Base-by-base conservation (phyloP, 345 rosid species). In the Euclidium syriacum region DNA sequence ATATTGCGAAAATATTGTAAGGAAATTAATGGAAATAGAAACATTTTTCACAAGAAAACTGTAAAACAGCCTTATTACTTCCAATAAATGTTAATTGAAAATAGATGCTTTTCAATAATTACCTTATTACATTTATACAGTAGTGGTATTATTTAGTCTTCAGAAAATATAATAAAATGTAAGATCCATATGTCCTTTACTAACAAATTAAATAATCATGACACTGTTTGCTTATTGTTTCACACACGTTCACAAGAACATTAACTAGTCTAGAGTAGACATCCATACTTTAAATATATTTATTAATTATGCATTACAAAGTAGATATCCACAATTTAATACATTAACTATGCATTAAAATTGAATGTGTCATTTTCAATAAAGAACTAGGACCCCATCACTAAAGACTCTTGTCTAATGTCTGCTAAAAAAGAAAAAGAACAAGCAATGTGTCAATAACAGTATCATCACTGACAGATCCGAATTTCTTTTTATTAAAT, bases 341-440 rank as follows among this genome's bases (percentile, higher is more conserved):
- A 5, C n/a, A 2, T 39, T 20, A 14, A 44, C 14, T 34, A 3
- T 61, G 60, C 25, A 14, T 39, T 30, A 41, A 33, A 33, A 7
- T 23, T 43, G 27, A 0, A 8, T 34, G 12, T 10, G 52, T 41
- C 25, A 4, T 57, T 67, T 15, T 58, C 46, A 58, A 3, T 38
- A 7, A 39, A 67, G 51, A 67, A 67, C 14, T 67, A 11, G 65
- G 72, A 49, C 59, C 65, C 72, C 30, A 39, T 3, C 44, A 49
- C 44, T 39, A 48, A 58, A 48, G 58, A 39, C 27, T 17, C 38
- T 58, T 16, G 72, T 68, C 65, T 17, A 48, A 48, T 16, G 72
- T 68, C 65, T 40, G 23, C 35, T n/a, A n/a, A n/a, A 19, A 38
- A 36, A 35, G 10, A 19, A 16, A n/a, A 15, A 30, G 47, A 52